Evolutionary conservation across 2,329 filamentous ascomycete genomes (phyloP), one percentile per base, ranked within the genome.

Genomic region (Colletotrichum liriopes): DNA sequence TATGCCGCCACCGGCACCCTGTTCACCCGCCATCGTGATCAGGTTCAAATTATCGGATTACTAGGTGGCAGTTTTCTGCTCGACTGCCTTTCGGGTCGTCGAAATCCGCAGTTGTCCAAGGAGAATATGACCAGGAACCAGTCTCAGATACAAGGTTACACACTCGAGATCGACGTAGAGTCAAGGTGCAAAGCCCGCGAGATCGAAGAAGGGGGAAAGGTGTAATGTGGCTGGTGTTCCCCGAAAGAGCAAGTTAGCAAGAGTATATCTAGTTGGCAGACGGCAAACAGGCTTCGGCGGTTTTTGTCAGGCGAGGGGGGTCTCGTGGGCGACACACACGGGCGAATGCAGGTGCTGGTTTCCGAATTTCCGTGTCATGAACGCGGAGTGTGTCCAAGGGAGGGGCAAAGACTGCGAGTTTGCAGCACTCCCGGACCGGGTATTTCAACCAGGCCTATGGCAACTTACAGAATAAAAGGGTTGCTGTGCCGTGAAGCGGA

Each of bases 1-100:
- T 54, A 81, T 75, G 59, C 81, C 79, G 64, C 85, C 82, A 65
- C 84, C 84, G 69, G 85, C 82, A 64, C 84, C 84, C 79, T 88
- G 86, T 74, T 88, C 85, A 74, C 81, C 82, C 79, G 85, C 82
- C 77, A 83, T 85, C 26, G 35, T 71, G 20, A 29, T 37, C 29
- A 59, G 20, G 16, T 49, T 58, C 18, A n/a, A 8, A 20, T 32
- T 20, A 20, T 35, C 9, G 52, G 26, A 47, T 64, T n/a, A 26
- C 9, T 14, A 39, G 2, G 6, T 47, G n/a, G n/a, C 16, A 18
- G 11, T 16, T 35, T 23, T 16, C 26, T 26, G 26, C 37, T 56
- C 32, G 7, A 55, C 35, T 52, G 23, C 16, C 35, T 16, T 49
- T n/a, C 23, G 11, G 16, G 35, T 39, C 7, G 35, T 39, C 45